Percentiles rank a stretch among this genome's conserved stretches.
These are phyloP conservation scores for Irpex sp. DNA, from an alignment of 1,284 basidiomycete genomes.

Conservation along the genomic window DNA sequence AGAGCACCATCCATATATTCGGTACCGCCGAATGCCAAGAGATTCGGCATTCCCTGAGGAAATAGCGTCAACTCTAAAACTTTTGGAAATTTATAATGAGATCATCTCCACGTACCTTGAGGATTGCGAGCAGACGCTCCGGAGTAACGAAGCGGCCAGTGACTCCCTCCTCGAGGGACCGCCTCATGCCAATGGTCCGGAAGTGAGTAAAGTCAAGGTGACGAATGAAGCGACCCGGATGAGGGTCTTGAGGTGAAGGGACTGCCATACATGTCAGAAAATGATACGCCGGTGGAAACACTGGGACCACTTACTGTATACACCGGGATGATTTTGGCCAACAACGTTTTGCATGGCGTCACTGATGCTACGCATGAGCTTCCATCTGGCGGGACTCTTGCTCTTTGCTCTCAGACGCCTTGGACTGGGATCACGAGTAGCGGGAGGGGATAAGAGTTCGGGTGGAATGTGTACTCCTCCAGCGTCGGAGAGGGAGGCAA, in stretches of 20 bases:
- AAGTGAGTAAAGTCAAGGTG: constrained; percentile 92
- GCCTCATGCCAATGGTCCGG: constrained; percentile 90
- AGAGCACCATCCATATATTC: constrained; percentile 95
- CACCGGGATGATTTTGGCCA: constrained; percentile 55
- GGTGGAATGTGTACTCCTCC: constrained; percentile 60
- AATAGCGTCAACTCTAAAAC: neutral
- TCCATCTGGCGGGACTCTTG: constrained; percentile 78
- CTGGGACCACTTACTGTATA: constrained; percentile 53
- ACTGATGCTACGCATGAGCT: constrained; percentile 69
- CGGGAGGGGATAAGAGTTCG: constrained; percentile 71
- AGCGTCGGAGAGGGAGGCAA: constrained; percentile 54
- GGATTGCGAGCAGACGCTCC: constrained; percentile 74
- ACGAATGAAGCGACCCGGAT: constrained; percentile 72
- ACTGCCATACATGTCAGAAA: constrained; percentile 38
- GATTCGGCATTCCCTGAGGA: constrained; percentile 77
- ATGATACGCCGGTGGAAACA: neutral
- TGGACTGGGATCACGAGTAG: constrained; percentile 78
- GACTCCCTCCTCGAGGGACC: constrained; percentile 87
- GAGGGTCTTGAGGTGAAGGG: constrained; percentile 65
- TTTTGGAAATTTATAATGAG: neutral
- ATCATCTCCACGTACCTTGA: constrained; percentile 57
- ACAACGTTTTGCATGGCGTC: constrained; percentile 69
- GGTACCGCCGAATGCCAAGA: constrained; percentile 84
- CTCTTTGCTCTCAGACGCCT: constrained; percentile 68
- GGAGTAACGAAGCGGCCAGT: constrained; percentile 92